A percentile compares a stretch with the other conserved stretches of the same genome.
phyloP scores from a whole-genome alignment of 306 rosid genomes.

The Malus sieversii region DNA sequence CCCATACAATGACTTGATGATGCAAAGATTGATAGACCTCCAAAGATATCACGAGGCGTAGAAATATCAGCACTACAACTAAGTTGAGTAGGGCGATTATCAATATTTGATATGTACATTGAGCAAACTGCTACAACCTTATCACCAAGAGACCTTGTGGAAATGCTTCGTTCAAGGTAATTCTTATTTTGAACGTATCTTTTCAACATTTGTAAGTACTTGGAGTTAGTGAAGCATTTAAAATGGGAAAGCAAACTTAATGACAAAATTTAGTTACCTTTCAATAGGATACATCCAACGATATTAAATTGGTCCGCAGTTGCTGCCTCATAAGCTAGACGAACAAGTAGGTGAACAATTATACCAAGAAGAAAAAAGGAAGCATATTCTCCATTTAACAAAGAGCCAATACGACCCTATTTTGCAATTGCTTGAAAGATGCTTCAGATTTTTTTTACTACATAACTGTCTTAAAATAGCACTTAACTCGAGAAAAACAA shows the following conservation, averaged over 20 bases:
- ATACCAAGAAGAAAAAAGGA: not conserved
- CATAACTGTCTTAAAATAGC: not conserved
- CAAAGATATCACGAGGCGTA: not conserved
- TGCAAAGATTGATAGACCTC: not conserved
- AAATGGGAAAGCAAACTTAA: not conserved
- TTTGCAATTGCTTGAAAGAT: not conserved
- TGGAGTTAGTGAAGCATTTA: not conserved
- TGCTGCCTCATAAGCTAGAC: not conserved
- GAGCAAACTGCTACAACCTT: not conserved
- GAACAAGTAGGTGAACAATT: not conserved
- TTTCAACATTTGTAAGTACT: not conserved
- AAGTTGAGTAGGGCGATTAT: not conserved
- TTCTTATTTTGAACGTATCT: not conserved
- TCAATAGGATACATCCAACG: constrained; percentile 2
- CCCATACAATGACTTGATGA: not conserved
- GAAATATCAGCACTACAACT: not conserved
- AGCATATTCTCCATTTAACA: not conserved
- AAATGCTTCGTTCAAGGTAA: not conserved
- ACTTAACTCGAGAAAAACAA: not conserved
- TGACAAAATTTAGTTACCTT: not conserved
- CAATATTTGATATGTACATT: not conserved
- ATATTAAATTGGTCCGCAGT: not conserved
- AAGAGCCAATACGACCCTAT: not conserved
- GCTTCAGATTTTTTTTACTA: not conserved
- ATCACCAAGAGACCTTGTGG: not conserved